Percentiles rank a stretch among this genome's conserved stretches.
These are phyloP conservation scores for Phaeomoniella chlamydospora DNA, from an alignment of 2,329 filamentous ascomycete genomes.

Conservation along the genomic window DNA sequence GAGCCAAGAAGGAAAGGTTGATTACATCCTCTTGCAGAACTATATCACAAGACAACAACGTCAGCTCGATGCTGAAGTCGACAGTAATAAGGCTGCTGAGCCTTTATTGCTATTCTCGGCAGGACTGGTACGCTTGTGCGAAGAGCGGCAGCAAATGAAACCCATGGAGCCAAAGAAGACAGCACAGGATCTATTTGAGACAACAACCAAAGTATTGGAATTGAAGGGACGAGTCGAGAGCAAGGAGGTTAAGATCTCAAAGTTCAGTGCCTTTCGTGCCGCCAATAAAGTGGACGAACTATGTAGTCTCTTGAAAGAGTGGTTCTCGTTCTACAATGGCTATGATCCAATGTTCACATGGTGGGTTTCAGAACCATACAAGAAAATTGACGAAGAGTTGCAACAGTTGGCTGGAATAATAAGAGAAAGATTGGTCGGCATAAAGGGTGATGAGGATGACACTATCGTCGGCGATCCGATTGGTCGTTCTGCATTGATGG, in stretches of 20 bases:
- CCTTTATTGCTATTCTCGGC: constrained; percentile 29
- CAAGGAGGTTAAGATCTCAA: constrained; percentile 15
- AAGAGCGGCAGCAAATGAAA: constrained; percentile 30
- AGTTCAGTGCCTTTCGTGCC: constrained; percentile 32
- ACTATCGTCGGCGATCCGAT: constrained; percentile 44
- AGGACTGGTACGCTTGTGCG: constrained; percentile 29
- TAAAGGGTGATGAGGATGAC: constrained; percentile 27
- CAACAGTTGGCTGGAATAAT: constrained; percentile 21
- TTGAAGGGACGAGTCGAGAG: constrained; percentile 20
- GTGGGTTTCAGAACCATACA: constrained; percentile 37
- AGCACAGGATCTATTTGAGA: constrained; percentile 26
- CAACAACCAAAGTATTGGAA: constrained; percentile 17
- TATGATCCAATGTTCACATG: constrained; percentile 44
- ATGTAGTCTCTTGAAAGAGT: constrained; percentile 27
- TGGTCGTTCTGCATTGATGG: constrained; percentile 34
- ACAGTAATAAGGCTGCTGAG: constrained; percentile 20
- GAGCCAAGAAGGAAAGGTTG: constrained; percentile 25
- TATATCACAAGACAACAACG: constrained; percentile 19
- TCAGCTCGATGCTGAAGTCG: constrained; percentile 25
- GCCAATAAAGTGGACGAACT: constrained; percentile 27
- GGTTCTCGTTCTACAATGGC: constrained; percentile 35
- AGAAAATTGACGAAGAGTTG: constrained; percentile 22
- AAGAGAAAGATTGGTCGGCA: constrained; percentile 29
- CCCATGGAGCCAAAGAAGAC: constrained; percentile 27
- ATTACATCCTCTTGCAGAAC: constrained; percentile 29